A percentile compares a stretch with the other conserved stretches of the same genome.
Conservation (phyloP, 306 rosid genomes). For the Hippophae rhamnoides region DNA sequence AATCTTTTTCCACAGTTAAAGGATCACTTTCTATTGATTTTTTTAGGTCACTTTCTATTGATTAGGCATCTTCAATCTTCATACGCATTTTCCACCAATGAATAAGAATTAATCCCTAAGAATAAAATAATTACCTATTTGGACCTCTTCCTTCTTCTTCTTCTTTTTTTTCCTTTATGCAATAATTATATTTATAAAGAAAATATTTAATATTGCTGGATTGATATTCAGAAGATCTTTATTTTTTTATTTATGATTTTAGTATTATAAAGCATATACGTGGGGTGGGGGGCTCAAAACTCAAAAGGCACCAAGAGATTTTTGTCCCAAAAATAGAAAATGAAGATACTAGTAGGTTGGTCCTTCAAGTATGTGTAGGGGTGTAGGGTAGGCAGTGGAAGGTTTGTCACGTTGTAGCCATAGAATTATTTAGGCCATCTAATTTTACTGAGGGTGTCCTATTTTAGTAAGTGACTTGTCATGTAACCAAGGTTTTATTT, state of each 20-base stretch:
- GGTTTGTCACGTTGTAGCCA: slow-evolving; percentile 13
- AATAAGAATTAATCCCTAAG: slow-evolving; percentile 39
- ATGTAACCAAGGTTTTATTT: slow-evolving; percentile 9
- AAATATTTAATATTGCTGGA: slow-evolving; percentile 21
- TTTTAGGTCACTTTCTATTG: slow-evolving; percentile 20
- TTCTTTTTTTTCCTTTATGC: too few relatives aligned
- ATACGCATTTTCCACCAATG: slow-evolving; percentile 39
- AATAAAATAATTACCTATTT: slow-evolving; percentile 9
- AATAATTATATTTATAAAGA: not conserved
- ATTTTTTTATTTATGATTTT: slow-evolving; percentile 12
- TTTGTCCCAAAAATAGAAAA: slow-evolving; percentile 29
- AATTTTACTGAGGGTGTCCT: slow-evolving; percentile 18
- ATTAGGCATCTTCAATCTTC: slow-evolving; percentile 24
- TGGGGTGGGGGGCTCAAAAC: slow-evolving; percentile 16
- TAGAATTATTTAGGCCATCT: slow-evolving; percentile 19
- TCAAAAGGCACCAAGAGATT: slow-evolving; percentile 22
- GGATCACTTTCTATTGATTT: slow-evolving; percentile 42
- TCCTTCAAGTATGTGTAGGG: slow-evolving; percentile 15
- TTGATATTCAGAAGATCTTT: slow-evolving; percentile 9
- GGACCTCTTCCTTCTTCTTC: too few relatives aligned
- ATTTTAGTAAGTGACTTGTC: slow-evolving; percentile 29
- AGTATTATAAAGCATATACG: slow-evolving; percentile 20
- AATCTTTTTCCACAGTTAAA: slow-evolving; percentile 63
- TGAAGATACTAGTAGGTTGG: slow-evolving; percentile 21
- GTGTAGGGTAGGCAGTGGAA: slow-evolving; percentile 20